Evolutionary conservation across 78 protist species (phyloP), one percentile per base, ranked within the genome.

Genomic region (Dictyostelium firmibasis): DNA sequence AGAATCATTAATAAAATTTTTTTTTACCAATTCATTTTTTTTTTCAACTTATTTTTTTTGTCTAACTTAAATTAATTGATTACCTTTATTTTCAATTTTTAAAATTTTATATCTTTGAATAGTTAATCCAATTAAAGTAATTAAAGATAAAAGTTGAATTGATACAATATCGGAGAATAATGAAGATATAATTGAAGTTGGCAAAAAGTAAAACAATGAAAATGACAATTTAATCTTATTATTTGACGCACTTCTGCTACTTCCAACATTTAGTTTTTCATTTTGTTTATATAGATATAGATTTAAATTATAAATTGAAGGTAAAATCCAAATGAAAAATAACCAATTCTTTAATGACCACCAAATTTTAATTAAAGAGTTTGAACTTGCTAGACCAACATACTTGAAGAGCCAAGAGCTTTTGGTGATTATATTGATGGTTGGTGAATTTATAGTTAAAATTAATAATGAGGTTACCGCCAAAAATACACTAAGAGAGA

Each of bases 1-100:
- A n/a, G n/a, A n/a, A n/a, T n/a, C n/a, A n/a, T n/a, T n/a, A n/a
- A n/a, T n/a, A n/a, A n/a, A n/a, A n/a, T 11, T 35, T 8, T 41
- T n/a, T 41, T 47, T 20, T 67, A 35, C 44, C n/a, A n/a, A n/a
- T n/a, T n/a, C n/a, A n/a, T 75, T 5, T 76, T 36, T 50, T 16
- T 50, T 50, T 50, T 44, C 7, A 8, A 44, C 7, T 44, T 44
- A 0, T 44, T 44, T 8, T 4, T 13, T 13, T 70, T n/a, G n/a
- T n/a, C n/a, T n/a, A n/a, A n/a, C n/a, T 84, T 84, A 84, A 23
- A 84, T 50, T 27, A 84, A 36, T 70, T 84, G 91, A 44, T 84
- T 84, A 18, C 82, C 33, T 84, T 44, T 72, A 33, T 70, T 84
- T 70, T 84, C 81, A 25, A 84, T 23, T 31, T 84, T 44, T 36